Conservation (phyloP, 2,329 filamentous ascomycete genomes). For the Beauveria scarabaeidicola region DNA sequence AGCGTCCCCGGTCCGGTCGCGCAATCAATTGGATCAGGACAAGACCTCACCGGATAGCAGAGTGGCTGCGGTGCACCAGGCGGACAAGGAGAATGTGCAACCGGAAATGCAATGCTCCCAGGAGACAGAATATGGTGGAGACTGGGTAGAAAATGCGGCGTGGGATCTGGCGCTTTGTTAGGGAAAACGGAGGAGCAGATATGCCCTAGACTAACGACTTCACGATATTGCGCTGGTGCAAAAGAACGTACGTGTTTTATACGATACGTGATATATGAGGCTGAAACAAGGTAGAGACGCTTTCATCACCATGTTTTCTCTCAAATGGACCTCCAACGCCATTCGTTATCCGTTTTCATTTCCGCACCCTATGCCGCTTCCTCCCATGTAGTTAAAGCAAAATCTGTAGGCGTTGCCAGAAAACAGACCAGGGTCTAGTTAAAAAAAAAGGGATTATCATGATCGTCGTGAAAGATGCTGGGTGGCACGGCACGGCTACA, state of each 20-base stretch:
- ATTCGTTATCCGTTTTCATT: neutral
- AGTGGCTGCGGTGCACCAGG: neutral
- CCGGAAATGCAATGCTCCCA: constrained; percentile 21
- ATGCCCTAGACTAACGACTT: neutral
- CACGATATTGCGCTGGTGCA: too few species aligned
- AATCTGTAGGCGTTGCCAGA: neutral
- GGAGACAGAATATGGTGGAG: constrained; percentile 31
- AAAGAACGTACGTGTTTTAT: neutral
- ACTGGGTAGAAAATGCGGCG: constrained; percentile 30
- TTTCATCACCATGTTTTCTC: neutral
- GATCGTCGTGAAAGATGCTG: neutral
- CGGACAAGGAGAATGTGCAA: constrained; percentile 6
- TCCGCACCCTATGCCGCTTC: neutral
- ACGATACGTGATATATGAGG: neutral
- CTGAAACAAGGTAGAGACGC: neutral
- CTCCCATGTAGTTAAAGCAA: neutral
- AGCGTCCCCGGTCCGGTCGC: neutral
- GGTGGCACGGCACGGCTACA: constrained; percentile 24
- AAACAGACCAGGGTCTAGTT: neutral
- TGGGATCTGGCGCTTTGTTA: constrained; percentile 16
- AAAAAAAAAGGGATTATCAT: neutral
- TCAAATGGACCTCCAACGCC: neutral
- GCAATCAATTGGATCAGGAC: neutral
- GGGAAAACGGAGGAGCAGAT: neutral
- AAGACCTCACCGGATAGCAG: neutral